These are phyloP conservation scores for Senecio squalidus DNA, from an alignment of 140 eudicot genomes.

Conservation along the genomic window DNA sequence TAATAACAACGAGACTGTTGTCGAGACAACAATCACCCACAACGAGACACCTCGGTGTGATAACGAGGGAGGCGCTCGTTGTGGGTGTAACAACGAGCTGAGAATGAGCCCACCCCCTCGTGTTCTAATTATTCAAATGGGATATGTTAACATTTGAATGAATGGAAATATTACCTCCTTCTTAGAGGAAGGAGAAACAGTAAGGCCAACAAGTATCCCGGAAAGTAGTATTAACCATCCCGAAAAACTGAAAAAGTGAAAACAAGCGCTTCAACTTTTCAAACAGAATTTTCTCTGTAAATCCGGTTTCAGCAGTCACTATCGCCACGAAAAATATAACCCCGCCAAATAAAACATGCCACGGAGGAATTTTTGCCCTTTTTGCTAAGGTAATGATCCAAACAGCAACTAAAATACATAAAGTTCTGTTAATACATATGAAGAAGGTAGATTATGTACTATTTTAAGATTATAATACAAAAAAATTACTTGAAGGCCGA, in stretches of 20 bases:
- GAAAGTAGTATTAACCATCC: slow-evolving; percentile 55
- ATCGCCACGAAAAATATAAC: slow-evolving; percentile 53
- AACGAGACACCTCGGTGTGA: no score
- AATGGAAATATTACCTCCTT: no score
- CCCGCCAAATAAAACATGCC: slow-evolving; percentile 58
- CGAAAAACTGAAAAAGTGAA: slow-evolving; percentile 60
- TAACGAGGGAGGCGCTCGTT: no score
- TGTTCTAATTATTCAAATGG: no score
- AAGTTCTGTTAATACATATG: slow-evolving; percentile 12
- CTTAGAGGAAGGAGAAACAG: slow-evolving; percentile 33
- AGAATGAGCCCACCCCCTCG: no score
- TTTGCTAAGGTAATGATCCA: slow-evolving; percentile 38
- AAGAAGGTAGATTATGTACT: background rate
- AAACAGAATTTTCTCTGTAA: slow-evolving; percentile 46
- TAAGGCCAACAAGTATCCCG: slow-evolving; percentile 41
- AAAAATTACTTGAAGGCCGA: slow-evolving; percentile 57
- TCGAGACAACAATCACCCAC: no score
- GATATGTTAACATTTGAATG: no score
- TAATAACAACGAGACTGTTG: no score
- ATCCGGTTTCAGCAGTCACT: slow-evolving; percentile 46
- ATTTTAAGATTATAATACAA: background rate
- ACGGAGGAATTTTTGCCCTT: slow-evolving; percentile 52
- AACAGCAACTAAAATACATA: slow-evolving; percentile 41
- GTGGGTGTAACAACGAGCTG: no score
- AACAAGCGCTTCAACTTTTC: slow-evolving; percentile 46